Percentiles rank a stretch among this genome's conserved stretches.
Evolutionary conservation across 495 filamentous ascomycete species (phyloP).

Genomic region (Penicillium canescens): DNA sequence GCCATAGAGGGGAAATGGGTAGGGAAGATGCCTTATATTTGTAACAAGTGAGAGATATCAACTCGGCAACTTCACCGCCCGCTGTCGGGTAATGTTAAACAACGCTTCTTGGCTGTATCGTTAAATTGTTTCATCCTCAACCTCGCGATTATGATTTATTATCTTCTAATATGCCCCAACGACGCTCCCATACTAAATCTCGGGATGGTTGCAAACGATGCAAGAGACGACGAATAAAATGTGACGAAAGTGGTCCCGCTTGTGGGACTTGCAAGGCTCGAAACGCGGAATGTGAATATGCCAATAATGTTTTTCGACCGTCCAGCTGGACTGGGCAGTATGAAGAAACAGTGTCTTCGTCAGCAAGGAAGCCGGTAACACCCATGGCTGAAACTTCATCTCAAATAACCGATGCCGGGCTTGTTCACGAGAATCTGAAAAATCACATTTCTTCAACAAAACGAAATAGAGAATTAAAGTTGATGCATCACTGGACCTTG

Average conservation of each 20-base stretch:
- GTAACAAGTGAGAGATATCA: not conserved
- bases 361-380: not conserved
- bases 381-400: not conserved
- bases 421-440: not conserved
- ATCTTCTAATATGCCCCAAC: constrained; percentile 12
- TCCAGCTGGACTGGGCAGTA: not conserved
- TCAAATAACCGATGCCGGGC: not conserved
- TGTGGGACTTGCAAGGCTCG: constrained; percentile 16
- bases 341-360: not conserved
- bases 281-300: constrained; percentile 8
- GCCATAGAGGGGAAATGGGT: constrained; percentile 4
- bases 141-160: not conserved
- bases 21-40: constrained; percentile 3
- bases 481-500: constrained; percentile 6
- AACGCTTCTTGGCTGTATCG: too few relatives aligned
- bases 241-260: constrained; percentile 18
- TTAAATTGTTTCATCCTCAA: not conserved
- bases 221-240: constrained; percentile 25
- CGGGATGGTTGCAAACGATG: constrained; percentile 20
- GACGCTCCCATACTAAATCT: constrained; percentile 20
- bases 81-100: too few relatives aligned
- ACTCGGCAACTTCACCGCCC: not conserved
- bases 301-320: not conserved
- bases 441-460: not conserved
- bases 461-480: not conserved